phyloP scores from a whole-genome alignment of 1,284 basidiomycete genomes.

The Mycena sp. region DNA sequence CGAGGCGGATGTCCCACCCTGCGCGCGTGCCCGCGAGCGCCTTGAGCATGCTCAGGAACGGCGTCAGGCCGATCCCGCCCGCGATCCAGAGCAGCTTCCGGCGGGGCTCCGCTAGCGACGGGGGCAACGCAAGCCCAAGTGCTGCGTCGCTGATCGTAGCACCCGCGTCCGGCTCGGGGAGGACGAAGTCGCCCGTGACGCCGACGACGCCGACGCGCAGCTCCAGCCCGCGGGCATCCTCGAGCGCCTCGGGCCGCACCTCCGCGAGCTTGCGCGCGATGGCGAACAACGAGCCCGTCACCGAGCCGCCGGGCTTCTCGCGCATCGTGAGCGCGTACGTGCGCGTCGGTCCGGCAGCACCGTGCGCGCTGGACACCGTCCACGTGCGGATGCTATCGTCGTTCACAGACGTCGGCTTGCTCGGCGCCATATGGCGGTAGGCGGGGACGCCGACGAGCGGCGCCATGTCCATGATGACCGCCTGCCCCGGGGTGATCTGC shows the following conservation, averaged over 20 bases:
- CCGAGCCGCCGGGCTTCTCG: constrained; percentile 58
- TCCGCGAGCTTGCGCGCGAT: constrained; percentile 52
- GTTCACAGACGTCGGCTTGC: constrained; percentile 58
- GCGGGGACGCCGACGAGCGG: constrained; percentile 55
- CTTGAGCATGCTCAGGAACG: constrained; percentile 61
- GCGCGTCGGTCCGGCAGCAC: constrained; percentile 28
- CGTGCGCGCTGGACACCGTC: constrained; percentile 58
- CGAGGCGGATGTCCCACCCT: constrained; percentile 50
- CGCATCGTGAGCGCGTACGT: constrained; percentile 59
- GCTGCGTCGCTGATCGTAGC: constrained; percentile 7
- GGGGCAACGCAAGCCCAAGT: constrained; percentile 24
- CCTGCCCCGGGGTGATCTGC: constrained; percentile 59
- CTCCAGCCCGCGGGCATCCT: constrained; percentile 48
- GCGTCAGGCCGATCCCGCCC: constrained; percentile 68
- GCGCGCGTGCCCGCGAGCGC: constrained; percentile 34
- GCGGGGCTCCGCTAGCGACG: constrained; percentile 3
- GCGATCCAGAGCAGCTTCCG: constrained; percentile 58
- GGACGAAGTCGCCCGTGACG: constrained; percentile 49
- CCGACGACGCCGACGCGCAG: constrained; percentile 51
- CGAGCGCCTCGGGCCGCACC: constrained; percentile 49
- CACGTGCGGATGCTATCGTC: constrained; percentile 74
- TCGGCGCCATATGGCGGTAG: constrained; percentile 61
- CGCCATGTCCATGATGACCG: constrained; percentile 63
- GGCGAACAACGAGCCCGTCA: constrained; percentile 62
- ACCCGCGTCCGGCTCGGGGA: constrained; percentile 35